Evolutionary conservation across 139 green algal genomes (phyloP).

Genomic region (Chlorella sp.): DNA sequence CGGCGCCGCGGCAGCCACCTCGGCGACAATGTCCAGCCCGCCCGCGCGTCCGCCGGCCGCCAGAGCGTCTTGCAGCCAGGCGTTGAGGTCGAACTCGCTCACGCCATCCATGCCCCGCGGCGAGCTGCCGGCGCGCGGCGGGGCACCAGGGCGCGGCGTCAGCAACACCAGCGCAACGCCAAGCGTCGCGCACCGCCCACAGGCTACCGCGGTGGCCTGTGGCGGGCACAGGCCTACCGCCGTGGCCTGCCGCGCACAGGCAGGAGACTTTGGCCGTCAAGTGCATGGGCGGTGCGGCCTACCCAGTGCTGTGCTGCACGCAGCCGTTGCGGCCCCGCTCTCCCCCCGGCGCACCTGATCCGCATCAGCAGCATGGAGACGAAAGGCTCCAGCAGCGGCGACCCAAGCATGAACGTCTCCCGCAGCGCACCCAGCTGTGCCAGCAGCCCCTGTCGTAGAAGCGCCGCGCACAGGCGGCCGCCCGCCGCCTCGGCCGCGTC

Average conservation of each 20-base stretch:
- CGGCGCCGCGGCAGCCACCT: neutral
- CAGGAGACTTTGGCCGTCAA: too few relatives aligned
- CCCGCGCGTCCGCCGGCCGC: neutral
- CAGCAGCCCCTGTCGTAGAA: slow-evolving; percentile 27
- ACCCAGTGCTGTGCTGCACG: too few relatives aligned
- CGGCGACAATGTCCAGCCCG: neutral
- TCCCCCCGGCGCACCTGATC: slow-evolving; percentile 10
- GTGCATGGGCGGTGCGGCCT: too few relatives aligned
- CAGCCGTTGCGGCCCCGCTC: too few relatives aligned
- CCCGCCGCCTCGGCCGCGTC: slow-evolving; percentile 5
- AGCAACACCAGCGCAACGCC: too few relatives aligned
- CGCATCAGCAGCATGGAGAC: slow-evolving; percentile 29
- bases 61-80: slow-evolving; percentile 9
- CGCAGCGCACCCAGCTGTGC: slow-evolving; percentile 46
- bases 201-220: too few relatives aligned
- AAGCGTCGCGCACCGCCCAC: too few relatives aligned
- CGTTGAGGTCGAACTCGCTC: slow-evolving; percentile 12
- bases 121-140: too few relatives aligned
- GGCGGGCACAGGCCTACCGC: too few relatives aligned
- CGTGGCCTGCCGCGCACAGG: too few relatives aligned
- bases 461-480: slow-evolving; percentile 6
- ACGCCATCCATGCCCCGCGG: slow-evolving; percentile 4
- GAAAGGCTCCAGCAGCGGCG: slow-evolving; percentile 36
- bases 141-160: too few relatives aligned
- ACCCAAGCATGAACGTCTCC: slow-evolving; percentile 42